These are phyloP conservation scores for Coemansia sp. DNA, from an alignment of 192 early-diverging fungal genomes.

Conservation along the genomic window DNA sequence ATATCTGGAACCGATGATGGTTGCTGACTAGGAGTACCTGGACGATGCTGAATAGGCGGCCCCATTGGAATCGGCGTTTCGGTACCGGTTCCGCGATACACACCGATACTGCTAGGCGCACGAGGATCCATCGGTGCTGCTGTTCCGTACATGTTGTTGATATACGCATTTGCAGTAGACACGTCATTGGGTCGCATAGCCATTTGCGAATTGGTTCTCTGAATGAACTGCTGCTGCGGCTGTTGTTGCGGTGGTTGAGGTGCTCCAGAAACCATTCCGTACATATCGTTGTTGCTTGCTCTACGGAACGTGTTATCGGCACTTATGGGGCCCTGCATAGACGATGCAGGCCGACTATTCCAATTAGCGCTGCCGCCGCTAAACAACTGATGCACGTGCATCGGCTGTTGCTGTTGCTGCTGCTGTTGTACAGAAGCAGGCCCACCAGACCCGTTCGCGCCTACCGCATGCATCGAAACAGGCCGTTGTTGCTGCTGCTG, in stretches of 20 bases:
- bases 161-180: conserved; percentile 6
- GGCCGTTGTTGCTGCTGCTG: conserved; percentile 32
- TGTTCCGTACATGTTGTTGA: conserved; percentile 2
- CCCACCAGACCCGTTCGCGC: neutral
- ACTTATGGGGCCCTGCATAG: conserved; percentile 38
- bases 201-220: conserved; percentile 28
- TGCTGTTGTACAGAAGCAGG: too few species aligned
- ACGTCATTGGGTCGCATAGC: conserved; percentile 10
- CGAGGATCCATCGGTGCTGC: conserved; percentile 6
- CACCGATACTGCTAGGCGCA: conserved; percentile 18
- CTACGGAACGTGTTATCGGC: conserved; percentile 31
- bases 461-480: conserved; percentile 30
- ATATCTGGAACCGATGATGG: conserved; percentile 5
- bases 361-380: conserved; percentile 18
- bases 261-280: conserved; percentile 16
- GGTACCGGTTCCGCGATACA: conserved; percentile 7
- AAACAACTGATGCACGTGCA: conserved; percentile 20
- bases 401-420: conserved; percentile 6
- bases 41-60: conserved; percentile 11
- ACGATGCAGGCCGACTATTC: conserved; percentile 41
- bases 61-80: neutral
- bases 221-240: conserved; percentile 23
- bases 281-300: conserved; percentile 53
- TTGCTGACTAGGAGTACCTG: conserved; percentile 24
- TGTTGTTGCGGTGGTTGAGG: conserved; percentile 11